A percentile compares a stretch with the other conserved stretches of the same genome.
These are phyloP conservation scores for Arthrinium puccinioides DNA, from an alignment of 2,329 filamentous ascomycete species.

Conservation along the genomic window DNA sequence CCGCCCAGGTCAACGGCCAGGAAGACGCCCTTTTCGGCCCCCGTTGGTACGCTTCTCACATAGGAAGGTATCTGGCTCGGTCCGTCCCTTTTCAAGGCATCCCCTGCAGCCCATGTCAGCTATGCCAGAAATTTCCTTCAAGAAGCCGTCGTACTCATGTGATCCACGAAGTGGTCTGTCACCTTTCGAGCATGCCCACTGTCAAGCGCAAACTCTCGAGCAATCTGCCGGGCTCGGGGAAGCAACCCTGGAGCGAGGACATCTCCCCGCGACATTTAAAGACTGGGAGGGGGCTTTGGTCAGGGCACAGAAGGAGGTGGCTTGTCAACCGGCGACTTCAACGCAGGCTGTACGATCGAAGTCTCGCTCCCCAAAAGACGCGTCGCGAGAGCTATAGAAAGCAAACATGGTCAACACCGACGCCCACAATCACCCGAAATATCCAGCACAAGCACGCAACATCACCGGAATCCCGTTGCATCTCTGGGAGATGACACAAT, in stretches of 20 bases:
- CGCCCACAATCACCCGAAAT: too few relatives aligned
- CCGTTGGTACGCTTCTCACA: slow-evolving; percentile 69
- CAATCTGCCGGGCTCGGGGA: slow-evolving; percentile 3
- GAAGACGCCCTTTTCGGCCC: slow-evolving; percentile 58
- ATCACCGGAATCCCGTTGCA: too few relatives aligned
- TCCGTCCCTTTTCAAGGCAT: slow-evolving; percentile 48
- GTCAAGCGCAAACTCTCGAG: slow-evolving; percentile 5
- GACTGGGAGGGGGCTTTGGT: background rate
- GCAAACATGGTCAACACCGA: background rate
- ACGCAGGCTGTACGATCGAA: background rate
- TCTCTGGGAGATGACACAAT: too few relatives aligned
- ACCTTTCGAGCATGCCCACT: slow-evolving; percentile 7
- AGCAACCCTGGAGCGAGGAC: slow-evolving; percentile 2
- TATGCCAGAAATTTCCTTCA: background rate
- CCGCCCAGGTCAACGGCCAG: slow-evolving; percentile 27
- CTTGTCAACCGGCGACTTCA: background rate
- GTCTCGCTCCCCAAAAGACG: background rate
- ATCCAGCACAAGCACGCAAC: too few relatives aligned
- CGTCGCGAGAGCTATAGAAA: background rate
- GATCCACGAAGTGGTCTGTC: slow-evolving; percentile 11
- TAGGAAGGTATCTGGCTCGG: slow-evolving; percentile 74
- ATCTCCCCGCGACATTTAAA: slow-evolving; percentile 1
- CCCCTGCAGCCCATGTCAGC: background rate
- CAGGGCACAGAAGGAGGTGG: background rate
- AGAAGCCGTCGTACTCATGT: slow-evolving; percentile 10